Percentiles rank a stretch among this genome's conserved stretches.
Conservation (phyloP, 441 rosid genomes). For the Heliophila coronopifolia region DNA sequence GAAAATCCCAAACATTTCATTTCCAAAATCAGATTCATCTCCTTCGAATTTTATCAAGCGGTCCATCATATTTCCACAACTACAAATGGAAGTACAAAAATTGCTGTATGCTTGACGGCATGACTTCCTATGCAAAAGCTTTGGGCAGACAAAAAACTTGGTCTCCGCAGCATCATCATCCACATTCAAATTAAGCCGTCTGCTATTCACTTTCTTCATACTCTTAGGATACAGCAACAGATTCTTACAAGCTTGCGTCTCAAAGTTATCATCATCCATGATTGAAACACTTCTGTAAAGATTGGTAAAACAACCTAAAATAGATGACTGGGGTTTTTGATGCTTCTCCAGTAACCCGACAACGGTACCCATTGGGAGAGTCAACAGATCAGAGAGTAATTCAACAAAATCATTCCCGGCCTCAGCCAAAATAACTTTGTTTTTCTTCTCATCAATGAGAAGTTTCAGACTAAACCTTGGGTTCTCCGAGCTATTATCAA, state of each 20-base stretch:
- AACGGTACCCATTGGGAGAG: conserved; percentile 25
- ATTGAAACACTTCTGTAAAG: background rate
- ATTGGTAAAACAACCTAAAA: conserved; percentile 26
- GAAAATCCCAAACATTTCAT: conserved; percentile 21
- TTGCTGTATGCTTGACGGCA: conserved; percentile 17
- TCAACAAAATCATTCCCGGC: background rate
- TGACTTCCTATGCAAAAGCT: background rate
- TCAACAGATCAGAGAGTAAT: conserved; percentile 9
- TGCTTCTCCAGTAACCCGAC: conserved; percentile 19
- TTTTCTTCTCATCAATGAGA: conserved; percentile 14
- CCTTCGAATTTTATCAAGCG: background rate
- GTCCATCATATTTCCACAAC: conserved; percentile 3
- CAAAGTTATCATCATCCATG: background rate
- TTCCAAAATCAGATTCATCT: background rate
- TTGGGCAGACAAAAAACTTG: conserved; percentile 10
- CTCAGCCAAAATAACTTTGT: conserved; percentile 25
- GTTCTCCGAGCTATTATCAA: background rate
- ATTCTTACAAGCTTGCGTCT: background rate
- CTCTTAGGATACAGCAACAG: conserved; percentile 4
- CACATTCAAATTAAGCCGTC: conserved; percentile 15
- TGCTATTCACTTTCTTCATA: conserved; percentile 1
- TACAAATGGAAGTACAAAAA: background rate
- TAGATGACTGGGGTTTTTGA: background rate
- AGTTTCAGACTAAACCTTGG: conserved; percentile 15
- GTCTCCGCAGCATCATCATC: conserved; percentile 7